Base-by-base conservation (phyloP, 2,329 filamentous ascomycete genomes). In the Epichloe bromicola region DNA sequence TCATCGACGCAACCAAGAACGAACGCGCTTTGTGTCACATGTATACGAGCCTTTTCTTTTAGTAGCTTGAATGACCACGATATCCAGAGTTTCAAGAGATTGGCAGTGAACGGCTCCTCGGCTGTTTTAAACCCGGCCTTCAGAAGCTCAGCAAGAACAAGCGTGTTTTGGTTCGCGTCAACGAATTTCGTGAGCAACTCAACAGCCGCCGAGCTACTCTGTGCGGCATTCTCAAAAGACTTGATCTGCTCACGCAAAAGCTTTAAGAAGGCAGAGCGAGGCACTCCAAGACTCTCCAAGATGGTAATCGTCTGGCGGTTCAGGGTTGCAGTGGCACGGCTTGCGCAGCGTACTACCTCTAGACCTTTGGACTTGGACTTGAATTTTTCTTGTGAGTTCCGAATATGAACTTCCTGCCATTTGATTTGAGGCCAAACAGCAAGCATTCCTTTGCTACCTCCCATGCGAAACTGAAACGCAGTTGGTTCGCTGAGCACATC, bases 231-330 rank as follows among this genome's bases (percentile, higher is more conserved):
- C 50, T 88, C 74, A 44, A 95, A 83, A 30, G 79, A 77, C 0
- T 65, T 64, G 5, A 97, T 69, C 68, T 94, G 88, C 1, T 73
- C 65, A 14, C 76, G 68, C 48, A 94, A 74, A 61, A 91, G 85
- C 0, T 69, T 60, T 19, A 81, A 64, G 58, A 98, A 95, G 0
- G 84, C 73, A 0, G 67, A 42, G 48, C 83, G 80, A 0, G 75
- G 69, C 1, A 97, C 82, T 0, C 88, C 88, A 0, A 96, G 77
- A 4, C 80, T 74, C 14, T 86, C 86, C 0, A 98, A 70, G n/a
- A 97, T 84, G 1, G 83, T 73, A 51, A 98, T 96, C 1, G 90
- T 82, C 63, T 98, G 93, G 34, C 90, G 80, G 59, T 98, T 98
- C 43, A 98, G 74, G 3, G 83, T 86, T 1, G 91, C 88, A 3